A percentile compares a stretch with the other conserved stretches of the same genome.
Conservation (phyloP, 805 yeast genomes). For the Yarrowia deformans region DNA sequence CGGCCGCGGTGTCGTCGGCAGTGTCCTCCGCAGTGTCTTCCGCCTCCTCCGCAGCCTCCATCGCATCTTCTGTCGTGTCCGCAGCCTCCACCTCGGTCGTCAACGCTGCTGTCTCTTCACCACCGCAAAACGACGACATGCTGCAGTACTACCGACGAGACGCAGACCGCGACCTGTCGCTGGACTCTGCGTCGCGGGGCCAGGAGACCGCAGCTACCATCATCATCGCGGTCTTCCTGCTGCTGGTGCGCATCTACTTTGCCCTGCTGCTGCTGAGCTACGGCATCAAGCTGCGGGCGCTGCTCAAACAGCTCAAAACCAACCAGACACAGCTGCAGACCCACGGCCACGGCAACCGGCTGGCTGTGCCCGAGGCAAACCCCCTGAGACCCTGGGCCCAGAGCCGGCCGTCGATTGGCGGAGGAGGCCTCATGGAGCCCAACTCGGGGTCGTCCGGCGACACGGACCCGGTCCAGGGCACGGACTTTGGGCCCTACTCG, state of each 20-base stretch:
- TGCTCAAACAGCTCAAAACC: conserved; percentile 35
- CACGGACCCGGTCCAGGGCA: conserved; percentile 21
- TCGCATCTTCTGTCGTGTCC: too few relatives aligned
- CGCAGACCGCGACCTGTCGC: conserved; percentile 21
- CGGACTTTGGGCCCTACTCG: conserved; percentile 36
- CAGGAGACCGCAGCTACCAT: conserved; percentile 54
- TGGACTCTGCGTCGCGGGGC: conserved; percentile 45
- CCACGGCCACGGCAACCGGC: conserved; percentile 30
- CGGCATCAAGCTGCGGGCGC: conserved; percentile 42
- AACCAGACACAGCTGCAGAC: conserved; percentile 39
- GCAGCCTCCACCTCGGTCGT: neutral
- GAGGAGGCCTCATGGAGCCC: conserved; percentile 25
- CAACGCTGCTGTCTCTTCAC: neutral
- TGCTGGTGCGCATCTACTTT: conserved; percentile 60
- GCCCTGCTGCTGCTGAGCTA: conserved; percentile 61
- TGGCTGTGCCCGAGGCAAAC: conserved; percentile 23
- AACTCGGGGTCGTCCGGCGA: neutral
- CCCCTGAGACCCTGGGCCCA: conserved; percentile 35
- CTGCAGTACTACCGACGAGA: neutral
- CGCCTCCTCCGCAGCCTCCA: neutral
- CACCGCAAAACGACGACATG: neutral
- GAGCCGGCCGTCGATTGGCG: conserved; percentile 19
- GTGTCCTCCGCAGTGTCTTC: too few relatives aligned
- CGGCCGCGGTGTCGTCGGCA: neutral
- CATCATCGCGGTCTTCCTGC: conserved; percentile 56